These are phyloP conservation scores for Trametes pubescens DNA, from an alignment of 1,284 basidiomycete species.

Conservation along the genomic window DNA sequence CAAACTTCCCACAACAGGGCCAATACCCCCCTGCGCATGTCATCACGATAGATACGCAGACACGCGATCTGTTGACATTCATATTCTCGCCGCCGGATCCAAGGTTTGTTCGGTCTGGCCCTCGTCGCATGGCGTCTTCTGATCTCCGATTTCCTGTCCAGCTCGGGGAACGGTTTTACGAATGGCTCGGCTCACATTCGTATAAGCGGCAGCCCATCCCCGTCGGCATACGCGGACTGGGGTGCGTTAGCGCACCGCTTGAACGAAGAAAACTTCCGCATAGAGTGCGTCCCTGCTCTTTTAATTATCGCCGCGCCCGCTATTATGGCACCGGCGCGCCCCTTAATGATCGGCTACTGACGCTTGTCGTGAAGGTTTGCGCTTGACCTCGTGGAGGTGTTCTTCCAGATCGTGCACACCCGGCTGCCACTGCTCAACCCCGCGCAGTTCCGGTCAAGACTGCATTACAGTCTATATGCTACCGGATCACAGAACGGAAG, in stretches of 20 bases:
- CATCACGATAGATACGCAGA: constrained; percentile 63
- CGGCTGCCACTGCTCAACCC: constrained; percentile 85
- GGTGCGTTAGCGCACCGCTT: constrained; percentile 74
- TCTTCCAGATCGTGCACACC: constrained; percentile 88
- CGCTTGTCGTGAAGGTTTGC: constrained; percentile 67
- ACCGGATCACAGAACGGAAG: constrained; percentile 38
- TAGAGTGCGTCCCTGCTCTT: constrained; percentile 68
- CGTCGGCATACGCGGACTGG: constrained; percentile 55
- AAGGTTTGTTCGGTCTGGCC: constrained; percentile 48
- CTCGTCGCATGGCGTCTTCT: constrained; percentile 21
- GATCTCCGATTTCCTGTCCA: constrained; percentile 26
- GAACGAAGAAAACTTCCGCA: constrained; percentile 73
- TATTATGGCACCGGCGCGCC: background rate
- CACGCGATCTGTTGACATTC: constrained; percentile 69
- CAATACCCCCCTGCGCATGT: constrained; percentile 48
- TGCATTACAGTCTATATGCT: constrained; percentile 58
- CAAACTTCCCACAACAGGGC: constrained; percentile 35
- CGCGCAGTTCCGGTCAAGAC: constrained; percentile 72
- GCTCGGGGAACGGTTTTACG: constrained; percentile 17
- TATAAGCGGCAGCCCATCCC: constrained; percentile 22
- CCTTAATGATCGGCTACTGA: constrained; percentile 24
- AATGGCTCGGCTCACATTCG: constrained; percentile 21
- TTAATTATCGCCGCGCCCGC: constrained; percentile 10
- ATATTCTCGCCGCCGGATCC: constrained; percentile 75
- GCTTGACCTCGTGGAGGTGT: constrained; percentile 88